Evolutionary conservation across 371 early-diverging fungal genomes (phyloP), one percentile per base, ranked within the genome.

Genomic region (Circinella umbellata): DNA sequence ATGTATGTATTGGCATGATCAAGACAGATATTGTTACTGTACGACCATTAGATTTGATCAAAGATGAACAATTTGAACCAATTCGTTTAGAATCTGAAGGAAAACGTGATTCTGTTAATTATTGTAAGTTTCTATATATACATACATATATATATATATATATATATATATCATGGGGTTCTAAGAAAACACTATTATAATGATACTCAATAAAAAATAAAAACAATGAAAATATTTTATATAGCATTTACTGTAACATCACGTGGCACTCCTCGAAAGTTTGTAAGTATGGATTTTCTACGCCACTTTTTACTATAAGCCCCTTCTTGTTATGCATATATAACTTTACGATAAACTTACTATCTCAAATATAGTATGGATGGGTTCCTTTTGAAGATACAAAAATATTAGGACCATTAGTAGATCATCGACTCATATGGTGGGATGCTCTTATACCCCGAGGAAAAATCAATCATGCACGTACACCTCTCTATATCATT

Each of bases 351-450:
- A 9, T 47, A 11, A 15, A 11, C 47, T 15, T 47, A 47, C 51
- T 51, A 57, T 57, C 7, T 27, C 57, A 10, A 27, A 27, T 57
- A 27, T 74, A 80, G 81, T 77, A 71, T 60, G 85, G 85, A 7
- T 84, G 85, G 85, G 73, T 82, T 1, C 82, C 82, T 10, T 84
- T 82, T 69, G 72, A 77, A 54, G 79, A 79, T 35, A 84, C 85
- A 10, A 73, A 71, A 42, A 64, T 82, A 17, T 64, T 84, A n/a
- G 85, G 85, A 0, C 85, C 85, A 2, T 63, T 84, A 13, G 74
- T 74, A 4, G 82, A 84, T 13, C 64, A 69, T 36, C 61, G 68
- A 4, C 36, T 79, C 49, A 73, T 80, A 20, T 84, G 85, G 85
- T 80, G 82, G 81, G 85, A 85, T 38, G 77, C 80, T 7, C 65